Percentiles rank a stretch among this genome's conserved stretches.
These are phyloP conservation scores for Ailanthus altissimus DNA, from an alignment of 345 rosid species.

Conservation along the genomic window DNA sequence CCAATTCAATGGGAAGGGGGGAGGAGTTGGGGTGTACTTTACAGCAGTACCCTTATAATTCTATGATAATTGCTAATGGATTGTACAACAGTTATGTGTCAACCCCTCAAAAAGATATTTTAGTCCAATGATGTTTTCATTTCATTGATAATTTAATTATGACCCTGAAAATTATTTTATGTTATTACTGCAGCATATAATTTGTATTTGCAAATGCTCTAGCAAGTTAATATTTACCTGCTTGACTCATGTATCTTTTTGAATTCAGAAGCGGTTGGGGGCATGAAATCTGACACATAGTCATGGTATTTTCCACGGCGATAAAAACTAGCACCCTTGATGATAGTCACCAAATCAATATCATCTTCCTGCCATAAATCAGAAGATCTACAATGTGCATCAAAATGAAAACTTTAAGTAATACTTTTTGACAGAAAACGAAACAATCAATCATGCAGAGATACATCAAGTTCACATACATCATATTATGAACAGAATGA, in stretches of 20 bases:
- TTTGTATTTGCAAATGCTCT: neutral
- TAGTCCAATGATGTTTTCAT: neutral
- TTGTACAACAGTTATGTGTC: too few species aligned
- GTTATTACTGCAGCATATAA: neutral
- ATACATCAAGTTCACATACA: too few species aligned
- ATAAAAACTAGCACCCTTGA: slow-evolving; percentile 63
- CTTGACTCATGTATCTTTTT: slow-evolving; percentile 24
- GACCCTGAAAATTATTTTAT: neutral
- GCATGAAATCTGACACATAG: slow-evolving; percentile 54
- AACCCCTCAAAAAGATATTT: too few species aligned
- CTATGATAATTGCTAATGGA: too few species aligned
- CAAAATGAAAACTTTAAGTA: too few species aligned
- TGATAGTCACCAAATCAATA: slow-evolving; percentile 55
- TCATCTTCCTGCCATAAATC: slow-evolving; percentile 58
- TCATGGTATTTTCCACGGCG: slow-evolving; percentile 57
- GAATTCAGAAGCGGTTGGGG: slow-evolving; percentile 59
- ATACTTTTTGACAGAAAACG: too few species aligned
- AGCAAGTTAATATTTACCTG: slow-evolving; percentile 26
- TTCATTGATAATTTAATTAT: neutral
- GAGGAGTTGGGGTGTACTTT: too few species aligned
- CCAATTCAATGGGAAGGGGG: too few species aligned
- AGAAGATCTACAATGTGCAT: slow-evolving; percentile 12
- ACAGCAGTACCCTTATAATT: too few species aligned
- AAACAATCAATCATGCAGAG: too few species aligned
- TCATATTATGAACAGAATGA: too few species aligned